Evolutionary conservation across 1,284 basidiomycete genomes (phyloP).

Genomic region (Exobasidium cylindrosporum): DNA sequence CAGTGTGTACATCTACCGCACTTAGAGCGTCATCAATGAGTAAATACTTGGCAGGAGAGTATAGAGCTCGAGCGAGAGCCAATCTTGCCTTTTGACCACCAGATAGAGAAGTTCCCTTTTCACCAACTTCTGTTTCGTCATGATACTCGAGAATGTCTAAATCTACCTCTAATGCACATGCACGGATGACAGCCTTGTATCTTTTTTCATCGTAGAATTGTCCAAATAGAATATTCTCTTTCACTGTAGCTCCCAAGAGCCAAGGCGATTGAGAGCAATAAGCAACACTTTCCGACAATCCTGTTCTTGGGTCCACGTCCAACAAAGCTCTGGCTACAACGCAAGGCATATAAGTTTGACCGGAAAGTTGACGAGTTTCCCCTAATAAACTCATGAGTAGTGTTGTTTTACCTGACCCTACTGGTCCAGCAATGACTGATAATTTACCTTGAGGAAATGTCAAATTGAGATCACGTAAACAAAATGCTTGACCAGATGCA

Average conservation of each 20-base stretch:
- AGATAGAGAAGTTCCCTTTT: conserved; percentile 67
- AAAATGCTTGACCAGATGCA: conserved; percentile 49
- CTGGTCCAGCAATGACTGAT: conserved; percentile 67
- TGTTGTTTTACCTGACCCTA: conserved; percentile 59
- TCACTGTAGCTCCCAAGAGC: conserved; percentile 88
- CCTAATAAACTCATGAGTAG: conserved; percentile 64
- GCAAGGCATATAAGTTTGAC: conserved; percentile 61
- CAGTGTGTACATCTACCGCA: conserved; percentile 85
- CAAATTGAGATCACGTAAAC: conserved; percentile 61
- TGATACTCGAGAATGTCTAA: conserved; percentile 89
- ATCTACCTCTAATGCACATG: conserved; percentile 76
- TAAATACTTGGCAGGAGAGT: conserved; percentile 79
- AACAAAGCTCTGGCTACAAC: conserved; percentile 55
- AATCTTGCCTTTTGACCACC: conserved; percentile 90
- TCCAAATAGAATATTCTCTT: conserved; percentile 89
- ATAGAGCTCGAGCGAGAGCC: conserved; percentile 75
- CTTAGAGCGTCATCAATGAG: conserved; percentile 87
- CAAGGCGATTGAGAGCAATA: conserved; percentile 92
- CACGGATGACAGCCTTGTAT: conserved; percentile 74
- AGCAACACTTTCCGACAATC: conserved; percentile 72
- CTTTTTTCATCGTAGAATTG: conserved; percentile 74
- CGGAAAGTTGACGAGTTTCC: conserved; percentile 60
- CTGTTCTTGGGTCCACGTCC: conserved; percentile 59
- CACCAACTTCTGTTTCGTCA: conserved; percentile 86
- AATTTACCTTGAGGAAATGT: conserved; percentile 63